Evolutionary conservation across 257 asterid species (phyloP).

Genomic region (Ligustrum vulgare): DNA sequence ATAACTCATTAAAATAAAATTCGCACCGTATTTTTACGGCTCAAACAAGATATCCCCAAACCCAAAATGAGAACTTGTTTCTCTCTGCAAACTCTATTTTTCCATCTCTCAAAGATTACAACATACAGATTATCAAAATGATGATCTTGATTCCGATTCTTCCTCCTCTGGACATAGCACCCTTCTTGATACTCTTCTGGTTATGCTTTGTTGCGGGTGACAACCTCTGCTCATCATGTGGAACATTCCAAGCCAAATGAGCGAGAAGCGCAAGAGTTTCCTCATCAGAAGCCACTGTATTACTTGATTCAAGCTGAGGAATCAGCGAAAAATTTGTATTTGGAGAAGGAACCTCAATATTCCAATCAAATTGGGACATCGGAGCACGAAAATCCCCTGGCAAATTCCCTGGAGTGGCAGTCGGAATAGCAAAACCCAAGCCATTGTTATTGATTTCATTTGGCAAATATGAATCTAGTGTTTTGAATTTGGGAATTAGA

Average conservation of each 20-base stretch:
- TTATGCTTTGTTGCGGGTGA: conserved; percentile 3
- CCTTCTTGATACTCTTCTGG: conserved; percentile 12
- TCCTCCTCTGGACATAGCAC: conserved; percentile 17
- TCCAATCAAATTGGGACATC: neutral
- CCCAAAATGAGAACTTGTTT: no score
- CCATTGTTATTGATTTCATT: conserved; percentile 15
- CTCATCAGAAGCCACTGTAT: neutral
- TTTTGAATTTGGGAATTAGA: no score
- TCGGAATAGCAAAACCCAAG: conserved; percentile 20
- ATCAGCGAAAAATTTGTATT: conserved; percentile 4
- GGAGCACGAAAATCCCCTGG: conserved; percentile 15
- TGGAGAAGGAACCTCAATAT: neutral
- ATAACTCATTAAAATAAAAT: no score
- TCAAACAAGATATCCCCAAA: no score
- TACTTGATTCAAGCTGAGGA: conserved; percentile 7
- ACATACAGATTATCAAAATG: conserved; percentile 22
- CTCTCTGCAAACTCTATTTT: no score
- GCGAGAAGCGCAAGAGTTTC: neutral
- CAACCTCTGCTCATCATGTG: neutral
- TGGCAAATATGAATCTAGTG: no score
- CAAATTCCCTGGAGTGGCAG: neutral
- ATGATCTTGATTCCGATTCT: neutral
- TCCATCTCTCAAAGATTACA: conserved; percentile 4
- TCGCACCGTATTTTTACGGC: no score
- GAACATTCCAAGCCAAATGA: conserved; percentile 6